These are phyloP conservation scores for Fraxinus pennsylvanica DNA, from an alignment of 257 asterid genomes.

Conservation along the genomic window DNA sequence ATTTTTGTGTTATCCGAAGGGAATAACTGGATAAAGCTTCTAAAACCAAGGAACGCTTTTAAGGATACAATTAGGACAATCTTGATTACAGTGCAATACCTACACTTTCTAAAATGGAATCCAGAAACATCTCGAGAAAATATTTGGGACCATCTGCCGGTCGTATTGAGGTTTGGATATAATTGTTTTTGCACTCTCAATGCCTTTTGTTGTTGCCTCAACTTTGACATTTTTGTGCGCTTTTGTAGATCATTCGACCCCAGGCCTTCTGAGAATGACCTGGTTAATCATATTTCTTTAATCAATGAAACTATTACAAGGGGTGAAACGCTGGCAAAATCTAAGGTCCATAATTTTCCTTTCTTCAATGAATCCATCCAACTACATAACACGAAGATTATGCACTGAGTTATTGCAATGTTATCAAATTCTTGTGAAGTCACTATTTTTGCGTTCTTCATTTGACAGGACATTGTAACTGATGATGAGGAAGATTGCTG, in stretches of 20 bases:
- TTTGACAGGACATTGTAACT: conserved; percentile 41
- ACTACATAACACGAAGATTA: not conserved
- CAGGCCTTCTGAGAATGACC: conserved; percentile 61
- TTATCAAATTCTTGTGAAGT: not conserved
- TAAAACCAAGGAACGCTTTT: conserved; percentile 50
- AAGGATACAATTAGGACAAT: conserved; percentile 39
- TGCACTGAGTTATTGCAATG: not conserved
- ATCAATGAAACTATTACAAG: conserved; percentile 48
- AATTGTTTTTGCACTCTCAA: not conserved
- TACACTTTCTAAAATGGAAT: conserved; percentile 53
- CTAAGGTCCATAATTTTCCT: conserved; percentile 46
- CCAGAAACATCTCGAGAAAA: conserved; percentile 36
- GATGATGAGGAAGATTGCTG: conserved; percentile 55
- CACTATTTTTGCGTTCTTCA: not conserved
- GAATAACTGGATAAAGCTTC: conserved; percentile 59
- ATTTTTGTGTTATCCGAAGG: conserved; percentile 47
- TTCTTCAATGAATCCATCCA: conserved; percentile 11
- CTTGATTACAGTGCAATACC: conserved; percentile 49
- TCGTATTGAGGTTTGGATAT: conserved; percentile 10
- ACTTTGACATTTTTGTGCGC: not conserved
- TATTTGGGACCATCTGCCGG: conserved; percentile 59
- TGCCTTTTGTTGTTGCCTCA: conserved; percentile 7
- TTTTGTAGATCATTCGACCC: conserved; percentile 53
- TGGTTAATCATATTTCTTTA: conserved; percentile 50
- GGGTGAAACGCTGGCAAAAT: conserved; percentile 54